Base-by-base conservation (phyloP, 495 filamentous ascomycete species). In the Talaromyces trachyspermus region DNA sequence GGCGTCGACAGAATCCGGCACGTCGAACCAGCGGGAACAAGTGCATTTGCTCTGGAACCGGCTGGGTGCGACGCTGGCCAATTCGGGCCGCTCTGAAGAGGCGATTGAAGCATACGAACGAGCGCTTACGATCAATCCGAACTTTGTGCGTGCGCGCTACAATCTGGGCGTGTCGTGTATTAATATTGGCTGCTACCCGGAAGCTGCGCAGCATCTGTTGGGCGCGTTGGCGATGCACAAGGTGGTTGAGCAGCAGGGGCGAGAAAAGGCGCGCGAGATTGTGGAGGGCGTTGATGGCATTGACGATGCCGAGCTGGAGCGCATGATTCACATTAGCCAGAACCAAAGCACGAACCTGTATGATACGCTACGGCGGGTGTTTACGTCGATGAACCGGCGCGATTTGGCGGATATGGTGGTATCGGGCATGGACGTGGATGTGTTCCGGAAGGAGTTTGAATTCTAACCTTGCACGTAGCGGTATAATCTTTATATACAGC, bases 21-120 rank as follows among this genome's bases (percentile, higher is more conserved):
- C 74, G 7, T 74, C 76, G 38, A 95, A 95, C 70, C 78, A 83
- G 49, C 72, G 74, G 45, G 76, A 80, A 50, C 85, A 94, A 63
- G 67, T 91, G 5, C 92, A 96, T 53, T 81, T 99, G 5, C 82
- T 99, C 8, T 99, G 94, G 94, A 99, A 99, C 70, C 81, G 92
- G 3, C 83, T 99, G 5, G 92, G 92, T 45, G 92, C 92, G 3
- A 99, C 92, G 0, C 81, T 99, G 2, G 92, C 92, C 53, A 99
- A 99, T 71, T 86, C 80, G 14, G 90, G 89, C 42, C 85, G 88
- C 49, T 84, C 79, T 49, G 92, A 97, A 62, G 91, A 99, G 61
- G 92, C 92, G 24, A 96, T 97, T 55, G 85, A 89, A 48, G 92
- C 92, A 0, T 99, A 99, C 65, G 89, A 95, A 61, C 84, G 87